Conservation (phyloP, 2,329 filamentous ascomycete species). For the Penicillium psychrosexuale region DNA sequence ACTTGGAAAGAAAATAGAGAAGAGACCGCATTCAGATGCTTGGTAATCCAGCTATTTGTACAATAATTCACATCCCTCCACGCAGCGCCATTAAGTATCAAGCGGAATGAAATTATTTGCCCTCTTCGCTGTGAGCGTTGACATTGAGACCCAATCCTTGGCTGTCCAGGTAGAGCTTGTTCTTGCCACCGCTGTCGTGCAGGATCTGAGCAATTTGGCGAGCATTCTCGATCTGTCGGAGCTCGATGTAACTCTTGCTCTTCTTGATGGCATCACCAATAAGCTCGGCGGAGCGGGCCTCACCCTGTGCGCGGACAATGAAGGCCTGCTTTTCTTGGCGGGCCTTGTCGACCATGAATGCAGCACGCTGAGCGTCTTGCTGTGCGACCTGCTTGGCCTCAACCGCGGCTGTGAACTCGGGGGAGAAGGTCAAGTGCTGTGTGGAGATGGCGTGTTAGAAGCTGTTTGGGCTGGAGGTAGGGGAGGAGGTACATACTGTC, state of each 20-base stretch:
- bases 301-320: constrained; percentile 97
- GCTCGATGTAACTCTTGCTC: constrained; percentile 91
- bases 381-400: constrained; percentile 69
- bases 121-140: constrained; percentile 36
- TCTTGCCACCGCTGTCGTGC: constrained; percentile 80
- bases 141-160: constrained; percentile 91
- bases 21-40: constrained; percentile 35
- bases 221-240: constrained; percentile 98
- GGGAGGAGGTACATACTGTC: constrained; percentile 60
- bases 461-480: not conserved
- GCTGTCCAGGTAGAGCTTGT: constrained; percentile 90
- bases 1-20: constrained; percentile 22
- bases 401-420: constrained; percentile 66
- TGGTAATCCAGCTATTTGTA: constrained; percentile 38
- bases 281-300: constrained; percentile 93
- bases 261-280: constrained; percentile 99
- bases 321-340: constrained; percentile 99
- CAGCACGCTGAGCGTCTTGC: constrained; percentile 94
- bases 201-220: constrained; percentile 81
- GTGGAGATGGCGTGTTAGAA: constrained; percentile 8
- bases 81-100: constrained; percentile 22
- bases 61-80: constrained; percentile 27
- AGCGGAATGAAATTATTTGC: constrained; percentile 30
- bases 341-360: constrained; percentile 97
- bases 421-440: constrained; percentile 66